phyloP scores from a whole-genome alignment of 169 alveolate species.

The Plasmodium gallinaceum region DNA sequence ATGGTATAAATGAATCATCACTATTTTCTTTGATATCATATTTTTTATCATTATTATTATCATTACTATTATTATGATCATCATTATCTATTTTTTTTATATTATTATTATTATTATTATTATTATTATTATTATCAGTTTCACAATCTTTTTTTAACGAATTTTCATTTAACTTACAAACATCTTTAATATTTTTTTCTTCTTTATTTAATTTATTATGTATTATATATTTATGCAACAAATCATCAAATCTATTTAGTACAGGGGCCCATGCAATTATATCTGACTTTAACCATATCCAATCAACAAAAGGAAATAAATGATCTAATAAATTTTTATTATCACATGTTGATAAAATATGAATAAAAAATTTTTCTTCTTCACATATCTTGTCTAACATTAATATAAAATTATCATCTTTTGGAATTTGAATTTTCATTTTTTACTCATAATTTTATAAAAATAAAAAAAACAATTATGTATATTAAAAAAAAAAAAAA shows the following conservation, averaged over 20 bases:
- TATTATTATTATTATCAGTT: not conserved
- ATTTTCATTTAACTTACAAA: not conserved
- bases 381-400: slow-evolving; percentile 83
- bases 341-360: slow-evolving; percentile 80
- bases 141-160: not conserved
- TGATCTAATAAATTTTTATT: slow-evolving; percentile 77
- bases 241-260: slow-evolving; percentile 85
- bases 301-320: slow-evolving; percentile 83
- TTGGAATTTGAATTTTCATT: slow-evolving; percentile 87
- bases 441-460: slow-evolving; percentile 31
- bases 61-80: not conserved
- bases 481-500: too few relatives aligned
- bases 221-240: slow-evolving; percentile 76
- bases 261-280: slow-evolving; percentile 88
- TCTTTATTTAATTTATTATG: slow-evolving; percentile 63
- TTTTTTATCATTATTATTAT: not conserved
- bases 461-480: too few relatives aligned
- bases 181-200: slow-evolving; percentile 40
- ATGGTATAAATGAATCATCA: slow-evolving; percentile 29
- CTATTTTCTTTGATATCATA: not conserved
- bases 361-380: slow-evolving; percentile 83
- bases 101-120: slow-evolving; percentile 1
- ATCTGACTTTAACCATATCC: slow-evolving; percentile 88
- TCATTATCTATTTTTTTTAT: not conserved
- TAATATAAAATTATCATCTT: slow-evolving; percentile 85